Evolutionary conservation across 192 early-diverging fungal species (phyloP).

Genomic region (Cladochytrium replicatum): DNA sequence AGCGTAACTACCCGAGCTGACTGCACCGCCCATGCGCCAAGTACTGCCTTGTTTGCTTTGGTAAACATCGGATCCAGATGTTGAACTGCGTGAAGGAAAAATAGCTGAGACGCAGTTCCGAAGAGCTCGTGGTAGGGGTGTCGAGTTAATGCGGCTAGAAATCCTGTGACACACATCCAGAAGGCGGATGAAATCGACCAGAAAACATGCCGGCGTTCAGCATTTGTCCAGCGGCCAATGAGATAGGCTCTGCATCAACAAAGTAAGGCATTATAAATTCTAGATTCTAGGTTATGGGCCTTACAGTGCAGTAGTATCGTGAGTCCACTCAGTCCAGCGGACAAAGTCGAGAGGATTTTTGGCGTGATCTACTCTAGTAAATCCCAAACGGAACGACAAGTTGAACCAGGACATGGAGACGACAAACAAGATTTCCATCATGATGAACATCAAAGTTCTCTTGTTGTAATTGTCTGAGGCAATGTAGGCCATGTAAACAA

Average conservation of each 20-base stretch:
- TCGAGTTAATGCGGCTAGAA: slow-evolving; percentile 8
- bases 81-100: slow-evolving; percentile 1
- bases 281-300: no score
- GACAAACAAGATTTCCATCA: slow-evolving; percentile 6
- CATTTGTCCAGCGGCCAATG: slow-evolving; percentile 6
- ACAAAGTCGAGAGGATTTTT: slow-evolving; percentile 9
- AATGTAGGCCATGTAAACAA: slow-evolving; percentile 12
- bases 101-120: not conserved
- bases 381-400: slow-evolving; percentile 6
- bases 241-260: slow-evolving; percentile 14
- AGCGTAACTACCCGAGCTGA: slow-evolving; percentile 8
- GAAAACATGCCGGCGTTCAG: slow-evolving; percentile 1
- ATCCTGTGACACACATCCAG: slow-evolving; percentile 7
- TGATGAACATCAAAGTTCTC: slow-evolving; percentile 5
- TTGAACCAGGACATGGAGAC: slow-evolving; percentile 10
- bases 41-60: slow-evolving; percentile 11
- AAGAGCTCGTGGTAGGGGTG: slow-evolving; percentile 18
- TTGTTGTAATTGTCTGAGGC: slow-evolving; percentile 11
- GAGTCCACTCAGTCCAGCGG: slow-evolving; percentile 21
- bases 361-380: slow-evolving; percentile 5
- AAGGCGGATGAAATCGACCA: slow-evolving; percentile 4
- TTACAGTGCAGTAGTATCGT: slow-evolving; percentile 8
- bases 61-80: slow-evolving; percentile 11
- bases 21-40: slow-evolving; percentile 15
- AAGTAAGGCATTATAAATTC: no score